Evolutionary conservation across 2,329 filamentous ascomycete species (phyloP), one percentile per base, ranked within the genome.

Genomic region (Rutstroemia sp.): DNA sequence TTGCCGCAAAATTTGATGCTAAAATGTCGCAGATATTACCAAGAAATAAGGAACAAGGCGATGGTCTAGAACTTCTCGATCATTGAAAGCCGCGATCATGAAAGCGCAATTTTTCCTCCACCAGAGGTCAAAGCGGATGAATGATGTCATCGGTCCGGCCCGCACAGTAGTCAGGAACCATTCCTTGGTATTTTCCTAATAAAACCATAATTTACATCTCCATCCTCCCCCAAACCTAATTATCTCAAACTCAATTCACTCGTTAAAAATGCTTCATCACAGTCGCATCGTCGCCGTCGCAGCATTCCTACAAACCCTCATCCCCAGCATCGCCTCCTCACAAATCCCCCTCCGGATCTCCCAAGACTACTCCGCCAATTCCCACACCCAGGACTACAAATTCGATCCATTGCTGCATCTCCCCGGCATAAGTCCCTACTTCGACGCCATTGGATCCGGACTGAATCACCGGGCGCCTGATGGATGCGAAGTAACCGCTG

Each of bases 391-490:
- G 58, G 64, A 59, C 21, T 80, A 79, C 61, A 68, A 66, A 53
- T 82, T 82, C 66, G 76, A 80, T 52, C 76, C 79, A 0, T 70
- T 82, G 2, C 70, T 80, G 25, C 79, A 82, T 54, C 71, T 82
- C 9, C 75, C 75, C 0, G 79, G 79, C n/a, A 78, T 81, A 5
- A 72, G 78, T 1, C 79, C 80, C 0, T 83, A 83, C 62, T 83
- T 80, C 54, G 79, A 81, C 61, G 74, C 79, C 0, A 57, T 67
- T 38, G 66, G 66, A 1, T 62, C 62, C 16, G 65, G 66, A 9
- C 56, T 68, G 3, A 56, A 62, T 38, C 73, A 79, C 58, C 74
- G 25, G 18, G 53, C 53, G 18, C 53, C 53, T 6, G 46, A 38
- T 19, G 34, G 46, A 10, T 79, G 77, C 70, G 74, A 77, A 61